phyloP scores from a whole-genome alignment of 139 green algal genomes.

The Micractinium sp. region DNA sequence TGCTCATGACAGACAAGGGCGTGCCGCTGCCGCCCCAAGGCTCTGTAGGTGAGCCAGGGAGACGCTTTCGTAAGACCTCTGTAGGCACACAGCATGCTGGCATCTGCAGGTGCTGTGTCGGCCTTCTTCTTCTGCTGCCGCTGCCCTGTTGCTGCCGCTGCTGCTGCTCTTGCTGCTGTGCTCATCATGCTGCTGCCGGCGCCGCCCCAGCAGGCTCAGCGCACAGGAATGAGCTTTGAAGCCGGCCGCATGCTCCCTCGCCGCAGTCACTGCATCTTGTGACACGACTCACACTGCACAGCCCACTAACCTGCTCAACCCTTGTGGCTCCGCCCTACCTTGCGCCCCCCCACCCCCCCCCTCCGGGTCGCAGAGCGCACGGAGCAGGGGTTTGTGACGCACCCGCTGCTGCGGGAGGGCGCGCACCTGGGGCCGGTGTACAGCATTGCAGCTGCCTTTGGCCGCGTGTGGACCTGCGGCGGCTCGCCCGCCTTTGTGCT shows the following conservation, averaged over 20 bases:
- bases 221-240: too few relatives aligned
- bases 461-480: conserved; percentile 53
- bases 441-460: conserved; percentile 31
- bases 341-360: neutral
- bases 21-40: neutral
- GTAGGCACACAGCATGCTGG: too few relatives aligned
- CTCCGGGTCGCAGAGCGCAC: neutral
- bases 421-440: conserved; percentile 53
- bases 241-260: too few relatives aligned
- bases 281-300: too few relatives aligned
- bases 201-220: too few relatives aligned
- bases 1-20: neutral
- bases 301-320: too few relatives aligned
- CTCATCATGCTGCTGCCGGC: neutral
- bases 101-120: neutral
- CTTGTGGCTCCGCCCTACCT: too few relatives aligned
- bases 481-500: conserved; percentile 27
- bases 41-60: neutral
- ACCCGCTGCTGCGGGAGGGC: neutral
- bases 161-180: neutral
- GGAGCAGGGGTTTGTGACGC: conserved; percentile 4
- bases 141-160: too few relatives aligned
- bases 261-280: too few relatives aligned
- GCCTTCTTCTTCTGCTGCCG: neutral
- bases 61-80: too few relatives aligned